Evolutionary conservation across 208 protist genomes (phyloP).

Genomic region (Trypanosoma melophagium): DNA sequence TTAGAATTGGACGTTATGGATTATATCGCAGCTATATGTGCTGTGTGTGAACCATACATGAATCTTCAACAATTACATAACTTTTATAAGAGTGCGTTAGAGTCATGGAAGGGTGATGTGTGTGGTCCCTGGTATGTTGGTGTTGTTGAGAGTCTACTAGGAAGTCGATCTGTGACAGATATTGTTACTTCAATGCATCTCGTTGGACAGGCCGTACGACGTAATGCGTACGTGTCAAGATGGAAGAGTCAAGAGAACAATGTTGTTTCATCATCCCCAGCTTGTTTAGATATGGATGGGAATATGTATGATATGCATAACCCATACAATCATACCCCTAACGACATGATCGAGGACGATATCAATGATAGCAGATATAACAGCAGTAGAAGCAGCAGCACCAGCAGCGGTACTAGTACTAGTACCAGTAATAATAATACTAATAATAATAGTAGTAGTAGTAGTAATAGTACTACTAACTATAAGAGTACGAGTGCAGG

Average conservation of each 20-base stretch:
- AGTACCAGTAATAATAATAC: too few relatives aligned
- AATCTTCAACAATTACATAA: conserved; percentile 44
- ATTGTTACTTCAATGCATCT: conserved; percentile 49
- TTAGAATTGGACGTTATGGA: conserved; percentile 49
- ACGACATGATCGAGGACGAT: conserved; percentile 4
- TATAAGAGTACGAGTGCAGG: neutral
- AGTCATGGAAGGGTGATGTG: conserved; percentile 26
- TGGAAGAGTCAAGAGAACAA: conserved; percentile 19
- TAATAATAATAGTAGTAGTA: neutral
- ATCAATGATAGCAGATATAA: neutral
- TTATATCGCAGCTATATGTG: conserved; percentile 68
- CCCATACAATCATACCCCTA: too few relatives aligned
- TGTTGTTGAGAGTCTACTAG: conserved; percentile 38
- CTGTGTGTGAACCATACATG: conserved; percentile 60
- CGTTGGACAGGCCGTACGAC: conserved; percentile 25
- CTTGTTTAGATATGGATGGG: too few relatives aligned
- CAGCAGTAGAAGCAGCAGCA: too few relatives aligned
- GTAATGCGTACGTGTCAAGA: conserved; percentile 14
- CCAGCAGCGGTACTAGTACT: too few relatives aligned
- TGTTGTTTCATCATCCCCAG: conserved; percentile 15
- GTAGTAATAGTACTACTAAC: neutral
- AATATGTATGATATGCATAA: too few relatives aligned
- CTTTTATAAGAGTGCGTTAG: conserved; percentile 23
- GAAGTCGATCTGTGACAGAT: conserved; percentile 34
- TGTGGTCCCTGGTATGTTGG: conserved; percentile 50